phyloP scores from a whole-genome alignment of 2,329 filamentous ascomycete genomes.

The Purpureocillium lavendulum region DNA sequence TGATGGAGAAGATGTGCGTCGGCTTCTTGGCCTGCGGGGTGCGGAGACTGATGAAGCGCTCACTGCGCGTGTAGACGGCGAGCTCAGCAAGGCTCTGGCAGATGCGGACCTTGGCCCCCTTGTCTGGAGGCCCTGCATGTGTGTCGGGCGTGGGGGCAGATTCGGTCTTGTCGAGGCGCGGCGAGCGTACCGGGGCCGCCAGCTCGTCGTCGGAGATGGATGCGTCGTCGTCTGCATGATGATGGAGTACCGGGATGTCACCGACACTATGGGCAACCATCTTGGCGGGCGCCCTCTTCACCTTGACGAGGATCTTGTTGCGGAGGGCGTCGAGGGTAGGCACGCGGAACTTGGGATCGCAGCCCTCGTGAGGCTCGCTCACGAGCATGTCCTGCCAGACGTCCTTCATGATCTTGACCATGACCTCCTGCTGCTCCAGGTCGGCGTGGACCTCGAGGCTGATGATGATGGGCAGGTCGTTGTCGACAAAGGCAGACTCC shows the following conservation, averaged over 20 bases:
- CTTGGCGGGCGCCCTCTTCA: conserved; percentile 49
- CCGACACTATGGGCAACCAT: conserved; percentile 20
- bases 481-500: conserved; percentile 68
- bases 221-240: conserved; percentile 25
- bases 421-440: conserved; percentile 74
- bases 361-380: conserved; percentile 42
- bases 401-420: conserved; percentile 90
- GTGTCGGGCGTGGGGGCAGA: conserved; percentile 1
- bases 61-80: conserved; percentile 80
- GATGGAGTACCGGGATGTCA: background rate
- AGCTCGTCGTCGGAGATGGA: conserved; percentile 37
- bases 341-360: conserved; percentile 46
- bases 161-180: conserved; percentile 1
- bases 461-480: conserved; percentile 76
- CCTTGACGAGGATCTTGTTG: conserved; percentile 77
- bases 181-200: conserved; percentile 1
- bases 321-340: conserved; percentile 64
- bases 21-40: conserved; percentile 53
- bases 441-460: conserved; percentile 88
- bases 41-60: conserved; percentile 67
- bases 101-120: conserved; percentile 47
- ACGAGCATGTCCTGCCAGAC: conserved; percentile 74
- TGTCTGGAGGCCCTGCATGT: conserved; percentile 8
- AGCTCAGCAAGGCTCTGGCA: conserved; percentile 64
- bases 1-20: conserved; percentile 78